Base-by-base conservation (phyloP, 345 rosid species). In the Luvunga scandens region DNA sequence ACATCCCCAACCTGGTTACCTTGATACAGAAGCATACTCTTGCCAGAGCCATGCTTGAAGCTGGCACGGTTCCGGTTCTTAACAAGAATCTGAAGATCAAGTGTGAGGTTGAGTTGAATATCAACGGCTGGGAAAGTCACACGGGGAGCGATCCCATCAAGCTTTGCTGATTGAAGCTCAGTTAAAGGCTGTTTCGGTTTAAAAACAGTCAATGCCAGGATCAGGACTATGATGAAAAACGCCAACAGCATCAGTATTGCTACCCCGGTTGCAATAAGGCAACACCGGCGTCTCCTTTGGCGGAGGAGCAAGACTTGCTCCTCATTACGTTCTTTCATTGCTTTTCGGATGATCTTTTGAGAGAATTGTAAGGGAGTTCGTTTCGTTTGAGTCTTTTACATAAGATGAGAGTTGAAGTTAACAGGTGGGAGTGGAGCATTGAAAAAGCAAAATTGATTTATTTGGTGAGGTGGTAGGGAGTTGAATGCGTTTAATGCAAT, bases 191-290 rank as follows among this genome's bases (percentile, higher is more conserved):
- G 60, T 81, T 79, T 78, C 6, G 85, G 67, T 82, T 89, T 89
- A 79, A 87, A 87, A 5, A 89, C 74, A 1, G 91, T 87, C n/a
- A 89, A 34, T 25, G 81, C 83, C 39, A 90, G 81, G 68, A 87
- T 69, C 14, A 88, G 80, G 31, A 76, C 19, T 38, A 82, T 39
- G 50, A 88, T 21, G 60, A 80, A 80, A 6, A 86, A 1, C 56
- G 87, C 30, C 24, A 89, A 18, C 21, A 87, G 13, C 55, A 85
- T 2, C 62, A 75, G 27, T 24, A 80, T 60, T n/a, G 80, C 33
- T 24, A 73, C 79, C 28, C 77, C 79, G 0, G 72, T 31, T 2
- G 39, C 53, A 56, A 80, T 33, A 34, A 84, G 60, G 42, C 88
- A 81, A 12, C 62, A 73, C 36, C 77, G 73, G 30, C 67, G 75